Evolutionary conservation across 1,139 yeast genomes (phyloP), one percentile per base, ranked within the genome.

Genomic region (Blastobotrys raffinosifermentans): DNA sequence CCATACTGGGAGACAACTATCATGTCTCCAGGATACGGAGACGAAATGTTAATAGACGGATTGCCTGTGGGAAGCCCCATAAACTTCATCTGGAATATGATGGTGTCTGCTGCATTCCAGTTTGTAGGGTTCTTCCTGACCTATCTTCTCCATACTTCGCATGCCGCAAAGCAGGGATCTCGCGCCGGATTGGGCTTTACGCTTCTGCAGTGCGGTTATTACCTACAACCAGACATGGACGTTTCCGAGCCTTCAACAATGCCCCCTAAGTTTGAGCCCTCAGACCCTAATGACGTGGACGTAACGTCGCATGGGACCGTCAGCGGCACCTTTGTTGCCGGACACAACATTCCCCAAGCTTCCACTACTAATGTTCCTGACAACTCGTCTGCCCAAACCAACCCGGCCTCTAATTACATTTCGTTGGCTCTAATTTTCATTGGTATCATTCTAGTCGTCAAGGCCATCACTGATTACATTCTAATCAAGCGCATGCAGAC

Each of bases 1-100:
- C 95, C 95, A 31, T 93, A 93, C 60, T 93, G 96, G 94, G 98
- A 93, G 58, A 76, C 87, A 11, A 78, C 94, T 1, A 80, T 89
- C 38, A 73, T 87, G 55, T 77, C 94, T 1, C 86, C 89, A 13
- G 86, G 87, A 42, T 52, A 58, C 47, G 83, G 80, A 40, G 96
- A 91, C 57, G 97, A 89, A 58, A 80, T 91, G 27, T 86, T 86
- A 60, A 89, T 93, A 27, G 96, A 91, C 49, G 97, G 97, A 0
- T 67, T 93, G 47, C 97, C 98, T 0, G 97, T 89, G n/a, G 99
- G 98, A 1, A 83, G 84, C 52, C 60, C 84, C 19, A 79, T 94
- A 32, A 86, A 85, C 55, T 81, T 87, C 51, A 65, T 85, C 3
- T 91, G 98, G 97, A 89, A 89, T 62, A 73, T 79, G 50, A 70